Evolutionary conservation across 1,139 yeast species (phyloP), one percentile per base, ranked within the genome.

Genomic region (Blastobotrys buckinghamii): DNA sequence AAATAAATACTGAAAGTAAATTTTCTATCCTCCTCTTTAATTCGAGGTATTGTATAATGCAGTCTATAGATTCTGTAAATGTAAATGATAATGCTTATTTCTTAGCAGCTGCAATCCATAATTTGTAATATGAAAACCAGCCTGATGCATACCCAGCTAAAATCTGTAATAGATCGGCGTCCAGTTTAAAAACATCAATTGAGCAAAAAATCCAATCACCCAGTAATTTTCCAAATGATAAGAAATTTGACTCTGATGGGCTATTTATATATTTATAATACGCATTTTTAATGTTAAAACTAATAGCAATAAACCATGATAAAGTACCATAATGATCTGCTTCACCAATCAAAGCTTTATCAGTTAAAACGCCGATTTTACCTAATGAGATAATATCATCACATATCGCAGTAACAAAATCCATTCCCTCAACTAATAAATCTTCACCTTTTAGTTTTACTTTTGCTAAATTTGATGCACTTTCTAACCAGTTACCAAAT

Each of bases 401-500:
- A 36, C 55, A 57, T 5, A 64, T 49, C 35, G 63, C 61, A 22
- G 60, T 65, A 50, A 55, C 56, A 13, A 62, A 53, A 29, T 63
- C 67, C 29, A 61, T 49, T 15, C 50, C 38, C 20, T 54, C 60
- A 5, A 52, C 44, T 10, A 50, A 24, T 27, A 50, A 15, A 17
- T 49, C 53, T 20, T 33, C 33, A 9, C 38, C 33, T 35, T 40
- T 36, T 22, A 50, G 45, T 7, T 48, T 47, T 22, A 7, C 7
- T 22, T 5, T 5, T 10, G 37, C 12, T 8, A 41, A 32, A 17
- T 39, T 53, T 16, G 58, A 54, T 22, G 50, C 50, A 1, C 59
- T 53, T 32, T 53, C 56, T 44, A 63, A 33, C 67, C 67, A 64
- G 53, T 64, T 63, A 20, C 66, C 66, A 20, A 65, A 50, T 32